Percentiles rank a stretch among this genome's conserved stretches.
Conservation (phyloP, 2,329 filamentous ascomycete genomes). For the Colletotrichum tanaceti region DNA sequence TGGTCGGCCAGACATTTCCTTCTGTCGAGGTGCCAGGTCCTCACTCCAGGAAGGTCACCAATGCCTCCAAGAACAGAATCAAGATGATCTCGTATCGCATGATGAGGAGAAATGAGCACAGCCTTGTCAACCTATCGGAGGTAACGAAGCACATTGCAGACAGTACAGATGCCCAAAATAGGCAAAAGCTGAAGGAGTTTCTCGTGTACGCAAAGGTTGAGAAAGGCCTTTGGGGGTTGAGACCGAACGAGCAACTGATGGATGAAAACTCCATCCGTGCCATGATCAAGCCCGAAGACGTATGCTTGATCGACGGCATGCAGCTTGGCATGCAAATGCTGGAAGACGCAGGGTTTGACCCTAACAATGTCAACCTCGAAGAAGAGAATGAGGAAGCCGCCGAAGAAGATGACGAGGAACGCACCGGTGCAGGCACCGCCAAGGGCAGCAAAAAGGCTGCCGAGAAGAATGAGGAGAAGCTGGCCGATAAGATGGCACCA, state of each 20-base stretch:
- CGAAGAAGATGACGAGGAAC: slow-evolving; percentile 58
- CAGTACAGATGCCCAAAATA: slow-evolving; percentile 93
- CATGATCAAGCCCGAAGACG: slow-evolving; percentile 95
- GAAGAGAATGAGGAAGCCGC: slow-evolving; percentile 73
- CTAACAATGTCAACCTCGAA: slow-evolving; percentile 69
- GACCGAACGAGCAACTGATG: slow-evolving; percentile 77
- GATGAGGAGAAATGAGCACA: slow-evolving; percentile 78
- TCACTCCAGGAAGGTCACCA: slow-evolving; percentile 94
- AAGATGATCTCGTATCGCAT: slow-evolving; percentile 96
- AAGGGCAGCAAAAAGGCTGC: slow-evolving; percentile 59
- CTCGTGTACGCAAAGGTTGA: slow-evolving; percentile 88
- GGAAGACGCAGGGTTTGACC: slow-evolving; percentile 87
- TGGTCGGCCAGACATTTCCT: slow-evolving; percentile 93
- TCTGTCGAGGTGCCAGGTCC: slow-evolving; percentile 92
- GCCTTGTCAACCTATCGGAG: slow-evolving; percentile 79
- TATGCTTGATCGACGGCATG: slow-evolving; percentile 95
- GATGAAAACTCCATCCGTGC: slow-evolving; percentile 83
- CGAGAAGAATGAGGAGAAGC: slow-evolving; percentile 72
- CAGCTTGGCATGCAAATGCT: slow-evolving; percentile 93
- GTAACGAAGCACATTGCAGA: slow-evolving; percentile 94
- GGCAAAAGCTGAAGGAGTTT: slow-evolving; percentile 97
- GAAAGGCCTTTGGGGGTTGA: slow-evolving; percentile 85
- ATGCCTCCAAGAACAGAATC: slow-evolving; percentile 94
- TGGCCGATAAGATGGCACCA: slow-evolving; percentile 90
- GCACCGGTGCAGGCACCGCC: slow-evolving; percentile 45